Percentiles rank a stretch among this genome's conserved stretches.
phyloP scores from a whole-genome alignment of 1,284 basidiomycete species.

The Tranzscheliella williamsii region DNA sequence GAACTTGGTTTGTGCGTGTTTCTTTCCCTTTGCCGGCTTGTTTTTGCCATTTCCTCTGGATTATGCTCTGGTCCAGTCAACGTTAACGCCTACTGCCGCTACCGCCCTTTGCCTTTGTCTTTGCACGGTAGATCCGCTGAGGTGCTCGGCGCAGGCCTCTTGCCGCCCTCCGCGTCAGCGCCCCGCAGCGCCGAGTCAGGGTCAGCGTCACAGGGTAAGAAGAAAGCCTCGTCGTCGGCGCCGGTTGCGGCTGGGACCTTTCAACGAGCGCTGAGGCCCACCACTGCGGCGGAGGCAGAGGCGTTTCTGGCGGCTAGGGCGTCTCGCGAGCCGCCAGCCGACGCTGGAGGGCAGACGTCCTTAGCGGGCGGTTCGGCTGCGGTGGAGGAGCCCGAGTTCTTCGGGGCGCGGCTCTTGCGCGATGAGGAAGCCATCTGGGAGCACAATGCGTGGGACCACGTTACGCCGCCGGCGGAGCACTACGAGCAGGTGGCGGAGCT shows the following conservation, averaged over 20 bases:
- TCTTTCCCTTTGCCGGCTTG: too few relatives aligned
- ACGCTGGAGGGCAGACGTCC: not conserved
- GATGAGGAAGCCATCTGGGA: constrained; percentile 35
- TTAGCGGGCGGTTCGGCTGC: not conserved
- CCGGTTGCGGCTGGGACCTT: not conserved
- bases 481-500: constrained; percentile 27
- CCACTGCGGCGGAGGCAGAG: constrained; percentile 37
- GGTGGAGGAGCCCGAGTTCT: constrained; percentile 7
- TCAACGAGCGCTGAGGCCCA: constrained; percentile 15
- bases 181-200: too few relatives aligned
- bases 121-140: too few relatives aligned
- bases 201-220: too few relatives aligned
- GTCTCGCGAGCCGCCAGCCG: not conserved
- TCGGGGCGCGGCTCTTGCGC: constrained; percentile 46
- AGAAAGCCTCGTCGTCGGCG: constrained; percentile 20
- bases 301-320: constrained; percentile 16
- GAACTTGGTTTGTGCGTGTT: too few relatives aligned
- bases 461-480: constrained; percentile 46
- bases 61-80: too few relatives aligned
- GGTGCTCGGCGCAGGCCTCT: too few relatives aligned
- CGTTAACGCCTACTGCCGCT: too few relatives aligned
- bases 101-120: too few relatives aligned
- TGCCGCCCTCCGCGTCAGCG: too few relatives aligned
- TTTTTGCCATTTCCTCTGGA: too few relatives aligned
- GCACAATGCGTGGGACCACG: constrained; percentile 59